Evolutionary conservation across 2,329 filamentous ascomycete genomes (phyloP).

Genomic region (Aspergillus sojae): DNA sequence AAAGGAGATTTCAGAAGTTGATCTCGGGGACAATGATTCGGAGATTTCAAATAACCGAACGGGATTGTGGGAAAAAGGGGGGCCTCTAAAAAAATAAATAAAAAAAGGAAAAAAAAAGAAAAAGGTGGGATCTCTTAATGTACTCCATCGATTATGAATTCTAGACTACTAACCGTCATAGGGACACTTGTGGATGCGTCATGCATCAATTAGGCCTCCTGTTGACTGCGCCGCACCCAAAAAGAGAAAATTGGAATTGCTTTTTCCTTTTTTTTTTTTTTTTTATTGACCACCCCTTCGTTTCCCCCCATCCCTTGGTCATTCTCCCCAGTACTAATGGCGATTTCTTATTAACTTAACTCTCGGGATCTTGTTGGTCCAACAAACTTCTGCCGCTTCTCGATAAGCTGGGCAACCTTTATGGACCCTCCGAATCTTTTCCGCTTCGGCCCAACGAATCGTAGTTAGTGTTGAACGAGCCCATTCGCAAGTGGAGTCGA

Average conservation of each 20-base stretch:
- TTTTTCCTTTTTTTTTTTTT: background rate
- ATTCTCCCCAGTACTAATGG: background rate
- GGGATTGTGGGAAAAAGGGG: background rate
- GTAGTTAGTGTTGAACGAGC: slow-evolving; percentile 10
- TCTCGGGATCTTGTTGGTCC: slow-evolving; percentile 1
- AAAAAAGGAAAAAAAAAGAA: background rate
- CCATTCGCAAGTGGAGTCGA: slow-evolving; percentile 19
- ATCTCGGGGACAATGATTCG: background rate
- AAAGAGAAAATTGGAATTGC: background rate
- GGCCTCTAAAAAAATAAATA: background rate
- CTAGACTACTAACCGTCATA: slow-evolving; percentile 15
- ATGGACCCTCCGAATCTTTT: slow-evolving; percentile 7
- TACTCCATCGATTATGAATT: slow-evolving; percentile 10
- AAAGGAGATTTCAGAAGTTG: background rate
- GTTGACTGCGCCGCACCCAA: slow-evolving; percentile 2
- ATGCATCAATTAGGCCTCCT: slow-evolving; percentile 18
- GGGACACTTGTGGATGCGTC: slow-evolving; percentile 12
- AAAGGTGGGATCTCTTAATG: slow-evolving; percentile 1
- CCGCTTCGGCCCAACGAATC: slow-evolving; percentile 13
- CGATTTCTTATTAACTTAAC: slow-evolving; percentile 3
- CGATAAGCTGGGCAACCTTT: background rate
- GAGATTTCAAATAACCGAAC: background rate
- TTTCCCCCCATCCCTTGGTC: slow-evolving; percentile 2
- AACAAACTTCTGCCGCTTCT: background rate
- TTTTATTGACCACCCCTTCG: background rate